Percentiles rank a stretch among this genome's conserved stretches.
Conservation (phyloP, 2,329 filamentous ascomycete genomes). For the Paecilomyces sp. region DNA sequence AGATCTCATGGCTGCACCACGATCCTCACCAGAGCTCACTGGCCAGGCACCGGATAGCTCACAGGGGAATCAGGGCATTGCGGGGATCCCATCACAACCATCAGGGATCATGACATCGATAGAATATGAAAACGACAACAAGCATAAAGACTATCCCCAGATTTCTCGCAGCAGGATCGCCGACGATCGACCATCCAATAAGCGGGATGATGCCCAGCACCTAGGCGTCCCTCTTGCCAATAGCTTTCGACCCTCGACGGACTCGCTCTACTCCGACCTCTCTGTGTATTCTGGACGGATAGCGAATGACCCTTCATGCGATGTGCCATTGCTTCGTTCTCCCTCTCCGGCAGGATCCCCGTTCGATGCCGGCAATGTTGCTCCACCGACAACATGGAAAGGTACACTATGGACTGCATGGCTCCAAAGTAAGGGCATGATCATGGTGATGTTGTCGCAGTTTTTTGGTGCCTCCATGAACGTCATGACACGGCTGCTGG, state of each 20-base stretch:
- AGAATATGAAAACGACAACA: not conserved
- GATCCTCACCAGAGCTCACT: not conserved
- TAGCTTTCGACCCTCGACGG: slow-evolving; percentile 8
- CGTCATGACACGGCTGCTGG: slow-evolving; percentile 67
- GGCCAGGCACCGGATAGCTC: not conserved
- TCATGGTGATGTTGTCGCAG: slow-evolving; percentile 67
- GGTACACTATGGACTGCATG: slow-evolving; percentile 36
- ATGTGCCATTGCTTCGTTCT: slow-evolving; percentile 8
- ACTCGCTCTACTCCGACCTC: slow-evolving; percentile 16
- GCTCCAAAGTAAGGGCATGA: slow-evolving; percentile 62
- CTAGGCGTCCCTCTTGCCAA: not conserved
- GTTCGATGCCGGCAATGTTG: slow-evolving; percentile 4
- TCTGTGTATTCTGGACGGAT: slow-evolving; percentile 11
- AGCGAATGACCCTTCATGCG: slow-evolving; percentile 7
- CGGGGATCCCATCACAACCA: not conserved
- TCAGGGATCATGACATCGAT: not conserved
- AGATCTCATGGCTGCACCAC: not conserved
- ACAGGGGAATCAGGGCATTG: not conserved
- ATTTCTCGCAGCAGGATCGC: not conserved
- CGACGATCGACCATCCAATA: not conserved
- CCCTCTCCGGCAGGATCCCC: slow-evolving; percentile 2
- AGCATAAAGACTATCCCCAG: not conserved
- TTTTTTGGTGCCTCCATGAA: slow-evolving; percentile 84
- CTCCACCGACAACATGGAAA: slow-evolving; percentile 20
- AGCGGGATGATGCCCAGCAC: not conserved